phyloP scores from a whole-genome alignment of 2,329 filamentous ascomycete species.

The Xylaria digitata region DNA sequence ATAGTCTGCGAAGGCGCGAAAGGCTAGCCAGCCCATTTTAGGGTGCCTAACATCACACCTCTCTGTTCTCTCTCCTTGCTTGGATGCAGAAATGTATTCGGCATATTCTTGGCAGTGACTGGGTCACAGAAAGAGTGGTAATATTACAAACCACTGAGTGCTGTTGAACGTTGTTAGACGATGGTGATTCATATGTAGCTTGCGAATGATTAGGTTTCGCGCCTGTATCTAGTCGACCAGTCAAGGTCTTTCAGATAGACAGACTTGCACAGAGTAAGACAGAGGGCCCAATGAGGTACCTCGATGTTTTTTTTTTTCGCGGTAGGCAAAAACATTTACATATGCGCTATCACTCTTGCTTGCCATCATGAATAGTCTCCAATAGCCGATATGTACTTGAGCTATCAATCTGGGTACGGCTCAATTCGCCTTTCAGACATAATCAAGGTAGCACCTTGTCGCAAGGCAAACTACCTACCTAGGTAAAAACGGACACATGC shows the following conservation, averaged over 20 bases:
- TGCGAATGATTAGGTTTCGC: constrained; percentile 7
- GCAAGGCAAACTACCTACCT: background rate
- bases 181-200: constrained; percentile 4
- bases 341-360: background rate
- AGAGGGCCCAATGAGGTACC: background rate
- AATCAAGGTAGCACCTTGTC: background rate
- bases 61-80: constrained; percentile 22
- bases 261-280: constrained; percentile 18
- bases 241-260: constrained; percentile 26
- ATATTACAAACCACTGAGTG: constrained; percentile 14
- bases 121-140: background rate
- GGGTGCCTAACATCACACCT: constrained; percentile 10
- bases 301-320: constrained; percentile 10
- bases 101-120: constrained; percentile 15
- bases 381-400: no score
- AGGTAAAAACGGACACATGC: background rate
- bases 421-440: background rate
- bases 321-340: constrained; percentile 10
- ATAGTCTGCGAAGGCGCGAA: constrained; percentile 19
- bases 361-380: background rate
- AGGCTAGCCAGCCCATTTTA: constrained; percentile 3
- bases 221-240: constrained; percentile 20
- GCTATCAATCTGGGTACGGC: background rate
- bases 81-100: constrained; percentile 11
- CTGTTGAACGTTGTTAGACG: constrained; percentile 3